A percentile compares a stretch with the other conserved stretches of the same genome.
Evolutionary conservation across 2,329 filamentous ascomycete genomes (phyloP).

Genomic region (Penicillium sp.): DNA sequence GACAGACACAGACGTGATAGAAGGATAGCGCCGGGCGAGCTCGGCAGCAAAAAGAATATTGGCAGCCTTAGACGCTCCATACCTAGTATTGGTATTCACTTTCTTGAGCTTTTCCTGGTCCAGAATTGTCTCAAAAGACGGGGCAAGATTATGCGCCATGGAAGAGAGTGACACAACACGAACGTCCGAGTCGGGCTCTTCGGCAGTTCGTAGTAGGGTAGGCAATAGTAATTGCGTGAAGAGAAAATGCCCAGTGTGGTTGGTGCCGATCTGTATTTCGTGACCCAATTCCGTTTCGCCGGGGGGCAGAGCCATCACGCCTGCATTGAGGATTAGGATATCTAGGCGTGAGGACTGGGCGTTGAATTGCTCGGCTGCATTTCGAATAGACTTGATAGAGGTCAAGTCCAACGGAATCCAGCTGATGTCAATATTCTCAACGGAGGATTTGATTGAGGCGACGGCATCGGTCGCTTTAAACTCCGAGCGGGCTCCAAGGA

Average conservation of each 20-base stretch:
- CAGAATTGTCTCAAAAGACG: constrained; percentile 27
- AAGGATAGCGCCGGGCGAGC: constrained; percentile 35
- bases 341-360: constrained; percentile 27
- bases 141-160: constrained; percentile 25
- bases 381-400: constrained; percentile 41
- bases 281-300: constrained; percentile 34
- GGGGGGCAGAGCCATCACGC: constrained; percentile 39
- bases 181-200: constrained; percentile 24
- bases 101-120: constrained; percentile 29
- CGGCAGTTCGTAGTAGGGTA: constrained; percentile 24
- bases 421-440: constrained; percentile 17
- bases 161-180: constrained; percentile 31
- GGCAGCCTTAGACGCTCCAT: constrained; percentile 46
- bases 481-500: constrained; percentile 34
- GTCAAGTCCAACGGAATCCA: constrained; percentile 40
- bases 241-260: constrained; percentile 39
- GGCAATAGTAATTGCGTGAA: constrained; percentile 36
- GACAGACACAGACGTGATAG: constrained; percentile 38
- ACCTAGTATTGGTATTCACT: constrained; percentile 34
- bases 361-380: constrained; percentile 34
- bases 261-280: constrained; percentile 40
- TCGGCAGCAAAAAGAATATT: constrained; percentile 44
- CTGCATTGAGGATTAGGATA: constrained; percentile 41
- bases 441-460: constrained; percentile 12
- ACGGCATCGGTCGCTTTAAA: constrained; percentile 23